Conservation (phyloP, 2,329 filamentous ascomycete genomes). For the Fusarium solani-melongenae region DNA sequence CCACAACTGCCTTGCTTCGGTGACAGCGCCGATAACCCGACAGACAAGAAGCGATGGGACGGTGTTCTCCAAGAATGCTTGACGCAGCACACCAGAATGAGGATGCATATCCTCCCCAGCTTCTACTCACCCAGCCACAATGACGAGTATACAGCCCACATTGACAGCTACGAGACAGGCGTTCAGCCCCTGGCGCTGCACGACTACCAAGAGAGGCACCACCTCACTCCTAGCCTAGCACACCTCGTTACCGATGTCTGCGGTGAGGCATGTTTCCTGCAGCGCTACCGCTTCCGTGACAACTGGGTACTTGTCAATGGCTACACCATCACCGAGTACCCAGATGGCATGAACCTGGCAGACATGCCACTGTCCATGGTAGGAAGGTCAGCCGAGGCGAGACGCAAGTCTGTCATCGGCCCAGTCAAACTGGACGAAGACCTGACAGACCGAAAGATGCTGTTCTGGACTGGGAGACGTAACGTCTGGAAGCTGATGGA, state of each 20-base stretch:
- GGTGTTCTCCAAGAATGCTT: conserved; percentile 55
- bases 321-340: conserved; percentile 57
- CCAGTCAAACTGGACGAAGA: conserved; percentile 49
- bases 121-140: conserved; percentile 54
- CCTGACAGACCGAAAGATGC: conserved; percentile 43
- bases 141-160: conserved; percentile 41
- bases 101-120: conserved; percentile 56
- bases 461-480: conserved; percentile 51
- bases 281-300: conserved; percentile 58
- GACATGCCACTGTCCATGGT: conserved; percentile 27
- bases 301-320: conserved; percentile 62
- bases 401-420: conserved; percentile 37
- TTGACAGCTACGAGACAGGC: conserved; percentile 53
- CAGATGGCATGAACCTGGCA: conserved; percentile 48
- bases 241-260: conserved; percentile 56
- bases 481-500: conserved; percentile 57
- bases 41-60: conserved; percentile 53
- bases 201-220: conserved; percentile 52
- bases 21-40: conserved; percentile 12
- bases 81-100: conserved; percentile 46
- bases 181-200: conserved; percentile 55
- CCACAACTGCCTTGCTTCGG: conserved; percentile 53
- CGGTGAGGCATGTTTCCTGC: conserved; percentile 60
- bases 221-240: conserved; percentile 53
- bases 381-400: conserved; percentile 3